phyloP scores from a whole-genome alignment of 495 filamentous ascomycete genomes.

The Podospora pseudoanserina region DNA sequence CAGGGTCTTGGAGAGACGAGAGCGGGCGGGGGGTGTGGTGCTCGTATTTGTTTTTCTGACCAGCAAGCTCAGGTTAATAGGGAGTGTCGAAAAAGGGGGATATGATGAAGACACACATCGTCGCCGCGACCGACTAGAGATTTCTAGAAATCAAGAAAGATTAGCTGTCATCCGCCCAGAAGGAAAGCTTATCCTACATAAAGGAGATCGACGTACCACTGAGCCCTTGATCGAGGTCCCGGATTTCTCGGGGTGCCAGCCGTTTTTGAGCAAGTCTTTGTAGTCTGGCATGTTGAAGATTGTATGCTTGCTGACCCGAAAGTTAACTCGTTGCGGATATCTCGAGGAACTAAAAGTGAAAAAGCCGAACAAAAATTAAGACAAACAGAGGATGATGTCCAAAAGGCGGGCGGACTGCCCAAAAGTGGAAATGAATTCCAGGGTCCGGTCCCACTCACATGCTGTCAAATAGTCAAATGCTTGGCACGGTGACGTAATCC shows the following conservation, averaged over 20 bases:
- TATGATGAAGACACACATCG: slow-evolving; percentile 14
- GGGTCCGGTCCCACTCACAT: no score
- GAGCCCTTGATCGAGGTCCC: slow-evolving; percentile 37
- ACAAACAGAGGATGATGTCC: not conserved
- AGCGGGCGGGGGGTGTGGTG: slow-evolving; percentile 48
- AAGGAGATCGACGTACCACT: slow-evolving; percentile 34
- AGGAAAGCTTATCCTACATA: not conserved
- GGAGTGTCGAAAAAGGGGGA: no score
- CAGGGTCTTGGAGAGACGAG: slow-evolving; percentile 75
- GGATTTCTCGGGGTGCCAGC: slow-evolving; percentile 44
- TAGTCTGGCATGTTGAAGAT: slow-evolving; percentile 12
- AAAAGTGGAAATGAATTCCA: not conserved
- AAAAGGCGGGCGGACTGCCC: not conserved
- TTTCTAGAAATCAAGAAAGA: slow-evolving; percentile 34
- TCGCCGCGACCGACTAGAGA: slow-evolving; percentile 39
- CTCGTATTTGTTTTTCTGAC: not conserved
- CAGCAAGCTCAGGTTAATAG: not conserved
- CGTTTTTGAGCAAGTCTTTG: slow-evolving; percentile 43
- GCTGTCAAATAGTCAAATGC: not conserved
- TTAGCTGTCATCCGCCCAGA: not conserved
- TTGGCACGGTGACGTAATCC: not conserved
- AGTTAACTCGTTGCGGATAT: not conserved
- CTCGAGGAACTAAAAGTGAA: not conserved
- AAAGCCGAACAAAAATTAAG: not conserved
- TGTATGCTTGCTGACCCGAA: not conserved